Conservation (phyloP, 1,139 yeast species). For the Arxiozyma slooffiae region DNA sequence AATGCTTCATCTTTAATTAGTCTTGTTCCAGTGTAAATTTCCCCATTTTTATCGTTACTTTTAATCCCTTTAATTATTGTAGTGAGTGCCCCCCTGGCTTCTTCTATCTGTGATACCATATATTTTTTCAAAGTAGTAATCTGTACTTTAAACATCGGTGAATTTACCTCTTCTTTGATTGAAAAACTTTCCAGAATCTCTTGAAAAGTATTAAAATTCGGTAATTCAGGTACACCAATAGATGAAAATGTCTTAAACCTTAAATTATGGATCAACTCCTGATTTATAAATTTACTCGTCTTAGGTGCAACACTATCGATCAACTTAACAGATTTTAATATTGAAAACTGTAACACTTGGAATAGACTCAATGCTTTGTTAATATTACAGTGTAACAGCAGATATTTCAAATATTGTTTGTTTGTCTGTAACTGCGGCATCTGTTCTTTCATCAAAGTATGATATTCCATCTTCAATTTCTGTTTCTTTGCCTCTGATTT, state of each 20-base stretch:
- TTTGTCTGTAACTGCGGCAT: slow-evolving; percentile 23
- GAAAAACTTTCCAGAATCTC: slow-evolving; percentile 18
- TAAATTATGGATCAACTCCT: slow-evolving; percentile 48
- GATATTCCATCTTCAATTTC: slow-evolving; percentile 24
- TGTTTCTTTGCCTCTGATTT: slow-evolving; percentile 32
- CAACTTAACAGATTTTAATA: slow-evolving; percentile 34
- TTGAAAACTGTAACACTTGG: slow-evolving; percentile 34
- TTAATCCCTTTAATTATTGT: slow-evolving; percentile 18
- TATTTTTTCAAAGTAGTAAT: slow-evolving; percentile 13
- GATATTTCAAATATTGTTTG: slow-evolving; percentile 20
- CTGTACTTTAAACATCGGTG: slow-evolving; percentile 14
- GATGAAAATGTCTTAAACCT: slow-evolving; percentile 78
- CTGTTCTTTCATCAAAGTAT: slow-evolving; percentile 17
- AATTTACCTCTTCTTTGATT: slow-evolving; percentile 8
- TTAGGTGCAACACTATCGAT: slow-evolving; percentile 32
- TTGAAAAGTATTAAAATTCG: slow-evolving; percentile 35
- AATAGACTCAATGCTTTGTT: slow-evolving; percentile 34
- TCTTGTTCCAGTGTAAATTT: slow-evolving; percentile 21
- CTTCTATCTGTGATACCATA: slow-evolving; percentile 15
- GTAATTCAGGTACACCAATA: slow-evolving; percentile 68
- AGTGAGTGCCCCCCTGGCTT: slow-evolving; percentile 15
- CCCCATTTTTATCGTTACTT: slow-evolving; percentile 15
- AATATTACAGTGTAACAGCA: slow-evolving; percentile 33
- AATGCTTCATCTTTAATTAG: slow-evolving; percentile 25
- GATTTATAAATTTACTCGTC: slow-evolving; percentile 34